Percentiles rank a stretch among this genome's conserved stretches.
phyloP scores from a whole-genome alignment of 78 protist genomes.

The Capsaspora owczarzaki region DNA sequence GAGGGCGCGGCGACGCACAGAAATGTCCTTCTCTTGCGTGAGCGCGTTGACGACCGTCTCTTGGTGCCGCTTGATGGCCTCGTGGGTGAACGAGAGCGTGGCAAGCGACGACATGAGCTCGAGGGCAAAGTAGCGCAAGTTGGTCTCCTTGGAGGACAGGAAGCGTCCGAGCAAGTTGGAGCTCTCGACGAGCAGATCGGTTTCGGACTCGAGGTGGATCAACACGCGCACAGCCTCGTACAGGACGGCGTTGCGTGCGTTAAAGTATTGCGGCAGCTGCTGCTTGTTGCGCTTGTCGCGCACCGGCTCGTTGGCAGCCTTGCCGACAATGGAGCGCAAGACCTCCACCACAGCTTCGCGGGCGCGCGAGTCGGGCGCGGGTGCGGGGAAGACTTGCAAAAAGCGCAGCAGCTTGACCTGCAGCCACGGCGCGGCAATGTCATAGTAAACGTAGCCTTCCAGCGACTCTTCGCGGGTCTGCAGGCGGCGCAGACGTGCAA shows the following conservation, averaged over 20 bases:
- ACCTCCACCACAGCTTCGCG: neutral
- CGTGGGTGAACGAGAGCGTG: neutral
- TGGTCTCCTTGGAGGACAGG: slow-evolving; percentile 76
- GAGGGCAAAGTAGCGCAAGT: slow-evolving; percentile 84
- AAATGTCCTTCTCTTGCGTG: slow-evolving; percentile 62
- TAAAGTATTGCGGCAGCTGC: slow-evolving; percentile 58
- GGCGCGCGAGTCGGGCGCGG: neutral
- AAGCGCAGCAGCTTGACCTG: slow-evolving; percentile 86
- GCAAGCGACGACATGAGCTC: slow-evolving; percentile 52
- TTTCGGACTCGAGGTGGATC: slow-evolving; percentile 67
- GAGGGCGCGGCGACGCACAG: slow-evolving; percentile 80
- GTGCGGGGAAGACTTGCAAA: slow-evolving; percentile 60
- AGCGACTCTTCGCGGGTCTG: slow-evolving; percentile 16
- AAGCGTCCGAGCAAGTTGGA: slow-evolving; percentile 61
- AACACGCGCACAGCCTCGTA: slow-evolving; percentile 82
- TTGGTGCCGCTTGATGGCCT: neutral
- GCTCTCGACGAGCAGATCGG: slow-evolving; percentile 40
- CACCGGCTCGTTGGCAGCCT: neutral
- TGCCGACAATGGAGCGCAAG: neutral
- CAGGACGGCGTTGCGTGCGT: slow-evolving; percentile 79
- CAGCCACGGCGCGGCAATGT: slow-evolving; percentile 83
- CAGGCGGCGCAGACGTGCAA: neutral
- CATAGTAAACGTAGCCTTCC: slow-evolving; percentile 65
- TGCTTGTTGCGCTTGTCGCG: neutral
- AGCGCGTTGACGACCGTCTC: slow-evolving; percentile 29